Evolutionary conservation across 2,329 filamentous ascomycete genomes (phyloP), one percentile per base, ranked within the genome.

Genomic region (Fusarium tupiense): DNA sequence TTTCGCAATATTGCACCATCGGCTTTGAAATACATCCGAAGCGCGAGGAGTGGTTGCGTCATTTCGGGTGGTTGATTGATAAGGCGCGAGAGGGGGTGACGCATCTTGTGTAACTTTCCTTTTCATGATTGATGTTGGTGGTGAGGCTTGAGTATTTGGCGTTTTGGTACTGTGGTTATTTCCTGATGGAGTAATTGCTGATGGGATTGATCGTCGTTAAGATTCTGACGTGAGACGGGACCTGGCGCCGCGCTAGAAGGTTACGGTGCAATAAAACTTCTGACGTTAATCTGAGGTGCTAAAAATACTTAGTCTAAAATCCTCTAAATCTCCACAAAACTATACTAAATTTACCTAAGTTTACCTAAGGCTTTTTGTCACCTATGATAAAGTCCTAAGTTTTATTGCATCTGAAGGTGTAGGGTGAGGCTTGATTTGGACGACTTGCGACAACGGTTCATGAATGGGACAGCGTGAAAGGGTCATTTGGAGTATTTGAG

Each of bases 201-300:
- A 22, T 43, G 37, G 40, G 26, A 37, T 52, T 24, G 31, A 68
- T 64, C 40, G n/a, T 31, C 31, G 22, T 20, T 69, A 60, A 64
- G 49, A 54, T 57, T 69, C 69, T 72, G 49, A 72, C 69, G 59
- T 68, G 68, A 63, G 63, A 64, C 63, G 47, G 56, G 47, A 46
- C 10, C n/a, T 12, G 40, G 41, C 26, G 61, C 26, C 31, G 62
- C 40, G 29, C 69, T 71, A 71, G 24, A 22, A 19, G 38, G 24
- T 69, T 6, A 29, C 29, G 29, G 29, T 31, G 29, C 8, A 31
- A 31, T 3, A 31, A 31, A 3, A 31, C 29, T 31, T 35, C 33
- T 16, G 14, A 35, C 14, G 3, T 4, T 35, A 4, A 35, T 2
- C 33, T 35, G 33, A 17, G 16, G 33, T 35, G 14, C 8, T 14